Conservation (phyloP, 108 stramenopile genomes). For the Nitzschia sp. region DNA sequence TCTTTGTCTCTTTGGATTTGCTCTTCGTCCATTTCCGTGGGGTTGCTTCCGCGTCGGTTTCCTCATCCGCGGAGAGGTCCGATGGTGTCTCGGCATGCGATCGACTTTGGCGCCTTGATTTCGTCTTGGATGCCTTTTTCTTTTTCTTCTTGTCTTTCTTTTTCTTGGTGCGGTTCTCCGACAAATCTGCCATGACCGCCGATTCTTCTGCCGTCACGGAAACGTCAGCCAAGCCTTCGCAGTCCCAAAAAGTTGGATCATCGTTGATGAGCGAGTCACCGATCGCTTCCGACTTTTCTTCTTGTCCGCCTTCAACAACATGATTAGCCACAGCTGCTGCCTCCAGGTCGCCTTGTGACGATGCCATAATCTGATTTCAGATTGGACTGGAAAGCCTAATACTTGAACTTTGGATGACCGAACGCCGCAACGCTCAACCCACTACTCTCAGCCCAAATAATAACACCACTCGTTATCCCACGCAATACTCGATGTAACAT, state of each 20-base stretch:
- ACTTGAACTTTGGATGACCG: too few species aligned
- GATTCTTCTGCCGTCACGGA: background rate
- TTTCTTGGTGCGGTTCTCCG: background rate
- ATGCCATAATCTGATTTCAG: background rate
- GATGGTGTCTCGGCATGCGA: background rate
- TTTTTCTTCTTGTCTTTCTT: slow-evolving; percentile 9
- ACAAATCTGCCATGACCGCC: background rate
- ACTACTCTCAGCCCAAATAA: too few species aligned
- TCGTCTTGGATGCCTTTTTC: slow-evolving; percentile 1
- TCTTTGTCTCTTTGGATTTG: background rate
- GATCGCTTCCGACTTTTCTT: background rate
- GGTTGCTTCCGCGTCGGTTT: background rate
- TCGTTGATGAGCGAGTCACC: background rate
- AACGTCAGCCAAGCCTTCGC: background rate
- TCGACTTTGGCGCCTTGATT: background rate
- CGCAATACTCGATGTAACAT: too few species aligned
- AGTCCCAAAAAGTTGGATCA: background rate
- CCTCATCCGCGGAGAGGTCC: background rate
- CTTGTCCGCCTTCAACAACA: background rate
- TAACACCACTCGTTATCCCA: too few species aligned
- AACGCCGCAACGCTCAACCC: too few species aligned
- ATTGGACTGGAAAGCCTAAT: background rate
- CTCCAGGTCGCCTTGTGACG: background rate
- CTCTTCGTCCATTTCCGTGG: background rate
- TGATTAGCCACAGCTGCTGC: background rate